Base-by-base conservation (phyloP, 768 basidiomycete genomes). In the Lanmaoa rubissima region DNA sequence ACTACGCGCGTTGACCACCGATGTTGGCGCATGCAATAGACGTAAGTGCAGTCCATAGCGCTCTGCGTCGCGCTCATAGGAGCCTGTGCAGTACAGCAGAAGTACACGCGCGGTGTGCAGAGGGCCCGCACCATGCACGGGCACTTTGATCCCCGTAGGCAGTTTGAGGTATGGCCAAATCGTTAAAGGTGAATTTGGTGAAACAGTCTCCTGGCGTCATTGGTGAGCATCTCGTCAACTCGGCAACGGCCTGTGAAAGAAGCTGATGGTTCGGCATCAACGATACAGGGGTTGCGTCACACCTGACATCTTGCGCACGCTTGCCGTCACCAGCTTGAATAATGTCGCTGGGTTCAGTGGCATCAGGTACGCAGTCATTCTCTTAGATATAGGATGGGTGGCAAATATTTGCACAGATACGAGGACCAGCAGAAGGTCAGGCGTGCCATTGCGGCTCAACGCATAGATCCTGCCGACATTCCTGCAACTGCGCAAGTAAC, bases 131-230 rank as follows among this genome's bases (percentile, higher is more conserved):
- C 82, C 83, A 4, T 91, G 88, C 70, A 78, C 78, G 21, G 83
- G 81, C 36, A 69, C 81, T 1, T 48, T 64, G 0, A 80, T 92
- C 39, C 71, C 76, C n/a, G 68, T 76, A 16, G 87, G 85, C 2
- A 76, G 76, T 17, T 71, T 92, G 55, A 75, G 90, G n/a, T 90
- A 91, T 62, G 90, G 90, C 0, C 72, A 75, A 50, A 77, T 78
- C 7, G 69, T 69, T 8, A 64, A 65, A 10, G 73, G 68, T 19
- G 70, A 77, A 39, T 82, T 78, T 49, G 83, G 86, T 46, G 86
- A 88, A 68, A 81, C 77, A 1, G 82, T 90, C 4, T 78, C 84
- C 64, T 92, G 90, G 90, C 76, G 82, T 41, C 90, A 92, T 61
- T 92, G 90, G 88, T 88, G 71, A 63, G 76, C 56, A 46, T 56